A percentile compares a stretch with the other conserved stretches of the same genome.
phyloP scores from a whole-genome alignment of 2,329 filamentous ascomycete species.

The Fusarium agapanthi region DNA sequence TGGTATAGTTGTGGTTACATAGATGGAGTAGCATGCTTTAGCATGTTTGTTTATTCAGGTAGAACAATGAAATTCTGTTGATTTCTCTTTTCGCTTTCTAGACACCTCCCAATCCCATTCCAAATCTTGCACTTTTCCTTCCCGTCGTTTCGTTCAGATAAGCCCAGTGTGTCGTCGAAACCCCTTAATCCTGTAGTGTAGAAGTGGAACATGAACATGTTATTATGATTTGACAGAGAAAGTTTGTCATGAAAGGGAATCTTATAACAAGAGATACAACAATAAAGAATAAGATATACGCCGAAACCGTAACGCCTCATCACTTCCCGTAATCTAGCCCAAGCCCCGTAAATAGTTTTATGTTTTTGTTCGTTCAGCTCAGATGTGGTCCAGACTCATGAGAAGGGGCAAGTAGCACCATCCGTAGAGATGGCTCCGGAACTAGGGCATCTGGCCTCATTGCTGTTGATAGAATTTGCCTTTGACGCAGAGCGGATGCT shows the following conservation, averaged over 20 bases:
- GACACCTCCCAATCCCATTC: background rate
- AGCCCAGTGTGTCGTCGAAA: conserved; percentile 10
- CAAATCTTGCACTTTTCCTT: conserved; percentile 15
- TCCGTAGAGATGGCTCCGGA: conserved; percentile 23
- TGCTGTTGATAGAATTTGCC: conserved; percentile 14
- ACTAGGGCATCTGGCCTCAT: conserved; percentile 27
- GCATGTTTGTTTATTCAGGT: conserved; percentile 11
- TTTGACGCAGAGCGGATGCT: conserved; percentile 40
- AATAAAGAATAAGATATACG: conserved; percentile 2
- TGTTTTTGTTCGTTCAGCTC: background rate
- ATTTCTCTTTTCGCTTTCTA: conserved; percentile 4
- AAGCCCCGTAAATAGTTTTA: background rate
- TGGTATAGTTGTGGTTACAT: background rate
- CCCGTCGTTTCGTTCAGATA: conserved; percentile 23
- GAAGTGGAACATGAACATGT: background rate
- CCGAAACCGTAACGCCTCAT: conserved; percentile 25
- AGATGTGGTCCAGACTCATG: background rate
- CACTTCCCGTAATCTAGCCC: conserved; percentile 11
- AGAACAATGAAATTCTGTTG: conserved; percentile 27
- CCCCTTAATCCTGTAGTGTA: background rate
- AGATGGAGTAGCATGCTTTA: conserved; percentile 12
- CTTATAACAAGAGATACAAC: background rate
- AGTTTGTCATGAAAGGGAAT: conserved; percentile 11
- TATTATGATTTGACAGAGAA: background rate
- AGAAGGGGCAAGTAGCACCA: conserved; percentile 29